Percentiles rank a stretch among this genome's conserved stretches.
Conservation (phyloP, 2,329 filamentous ascomycete species). For the Pyricularia grisea region DNA sequence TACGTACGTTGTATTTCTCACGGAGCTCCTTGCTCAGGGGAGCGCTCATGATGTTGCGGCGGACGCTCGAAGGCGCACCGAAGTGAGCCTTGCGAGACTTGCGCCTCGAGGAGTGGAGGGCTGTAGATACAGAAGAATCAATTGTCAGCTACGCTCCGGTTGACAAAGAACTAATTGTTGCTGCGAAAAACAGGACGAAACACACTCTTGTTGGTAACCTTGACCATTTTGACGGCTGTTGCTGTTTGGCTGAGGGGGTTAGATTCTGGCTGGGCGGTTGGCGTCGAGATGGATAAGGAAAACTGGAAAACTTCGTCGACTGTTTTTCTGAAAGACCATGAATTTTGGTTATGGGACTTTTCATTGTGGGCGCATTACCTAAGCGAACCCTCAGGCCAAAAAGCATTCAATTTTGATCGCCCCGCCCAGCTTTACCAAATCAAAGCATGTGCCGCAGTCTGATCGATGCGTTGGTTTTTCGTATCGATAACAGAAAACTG, state of each 20-base stretch:
- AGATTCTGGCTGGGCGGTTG: not conserved
- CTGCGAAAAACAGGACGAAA: not conserved
- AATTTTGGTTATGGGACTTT: not conserved
- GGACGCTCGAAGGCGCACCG: constrained; percentile 85
- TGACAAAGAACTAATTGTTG: not conserved
- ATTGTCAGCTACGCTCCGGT: constrained; percentile 11
- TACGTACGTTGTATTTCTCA: constrained; percentile 94
- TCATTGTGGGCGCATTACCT: not conserved
- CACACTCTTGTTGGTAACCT: constrained; percentile 12
- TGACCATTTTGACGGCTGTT: constrained; percentile 11
- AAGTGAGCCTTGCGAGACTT: constrained; percentile 99
- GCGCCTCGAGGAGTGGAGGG: constrained; percentile 74
- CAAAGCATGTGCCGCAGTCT: not conserved
- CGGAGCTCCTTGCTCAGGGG: constrained; percentile 93
- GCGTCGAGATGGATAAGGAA: not conserved
- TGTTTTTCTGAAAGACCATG: not conserved
- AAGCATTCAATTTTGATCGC: not conserved
- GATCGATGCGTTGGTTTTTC: not conserved
- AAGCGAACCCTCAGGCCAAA: not conserved
- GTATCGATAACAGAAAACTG: not conserved
- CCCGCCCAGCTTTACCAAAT: not conserved
- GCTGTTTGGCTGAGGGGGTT: not conserved
- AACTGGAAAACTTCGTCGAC: not conserved
- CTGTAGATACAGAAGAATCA: constrained; percentile 23
- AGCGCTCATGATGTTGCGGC: constrained; percentile 95